These are phyloP conservation scores for Pyricularia sp. DNA, from an alignment of 2,329 filamentous ascomycete species.

Conservation along the genomic window DNA sequence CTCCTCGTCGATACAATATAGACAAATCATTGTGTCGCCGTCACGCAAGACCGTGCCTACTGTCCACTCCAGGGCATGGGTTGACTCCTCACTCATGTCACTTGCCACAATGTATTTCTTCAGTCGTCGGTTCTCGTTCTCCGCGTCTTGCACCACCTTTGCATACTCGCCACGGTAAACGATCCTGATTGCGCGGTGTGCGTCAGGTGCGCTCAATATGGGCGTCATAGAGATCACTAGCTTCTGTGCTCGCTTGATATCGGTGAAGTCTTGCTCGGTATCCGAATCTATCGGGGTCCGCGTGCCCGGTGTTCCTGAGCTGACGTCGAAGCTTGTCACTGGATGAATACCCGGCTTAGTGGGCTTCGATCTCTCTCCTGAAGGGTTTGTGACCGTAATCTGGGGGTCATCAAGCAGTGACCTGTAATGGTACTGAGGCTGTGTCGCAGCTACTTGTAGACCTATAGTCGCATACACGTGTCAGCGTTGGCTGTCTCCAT, in stretches of 20 bases:
- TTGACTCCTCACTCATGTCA: conserved; percentile 87
- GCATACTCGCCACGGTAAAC: conserved; percentile 82
- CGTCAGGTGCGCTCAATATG: conserved; percentile 64
- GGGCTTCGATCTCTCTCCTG: conserved; percentile 49
- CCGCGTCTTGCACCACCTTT: conserved; percentile 65
- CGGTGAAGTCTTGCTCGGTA: conserved; percentile 72
- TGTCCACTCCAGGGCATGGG: conserved; percentile 94
- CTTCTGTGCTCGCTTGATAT: conserved; percentile 81
- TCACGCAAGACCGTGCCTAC: conserved; percentile 91
- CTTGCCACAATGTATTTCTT: conserved; percentile 94
- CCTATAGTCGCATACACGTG: conserved; percentile 23
- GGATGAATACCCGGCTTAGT: conserved; percentile 62
- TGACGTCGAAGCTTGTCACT: conserved; percentile 72
- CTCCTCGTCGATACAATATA: conserved; percentile 92
- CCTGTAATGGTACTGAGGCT: conserved; percentile 43
- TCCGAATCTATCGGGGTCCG: conserved; percentile 66
- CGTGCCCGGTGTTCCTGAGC: conserved; percentile 38
- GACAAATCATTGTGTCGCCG: conserved; percentile 85
- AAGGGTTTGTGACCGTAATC: conserved; percentile 54
- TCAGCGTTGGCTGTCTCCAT: neutral
- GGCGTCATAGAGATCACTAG: conserved; percentile 73
- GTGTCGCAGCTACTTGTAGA: conserved; percentile 42
- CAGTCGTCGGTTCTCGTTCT: conserved; percentile 68
- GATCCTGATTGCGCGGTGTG: conserved; percentile 77
- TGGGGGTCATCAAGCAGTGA: conserved; percentile 58